Base-by-base conservation (phyloP, 2,329 filamentous ascomycete species). In the Calycina herbarum region DNA sequence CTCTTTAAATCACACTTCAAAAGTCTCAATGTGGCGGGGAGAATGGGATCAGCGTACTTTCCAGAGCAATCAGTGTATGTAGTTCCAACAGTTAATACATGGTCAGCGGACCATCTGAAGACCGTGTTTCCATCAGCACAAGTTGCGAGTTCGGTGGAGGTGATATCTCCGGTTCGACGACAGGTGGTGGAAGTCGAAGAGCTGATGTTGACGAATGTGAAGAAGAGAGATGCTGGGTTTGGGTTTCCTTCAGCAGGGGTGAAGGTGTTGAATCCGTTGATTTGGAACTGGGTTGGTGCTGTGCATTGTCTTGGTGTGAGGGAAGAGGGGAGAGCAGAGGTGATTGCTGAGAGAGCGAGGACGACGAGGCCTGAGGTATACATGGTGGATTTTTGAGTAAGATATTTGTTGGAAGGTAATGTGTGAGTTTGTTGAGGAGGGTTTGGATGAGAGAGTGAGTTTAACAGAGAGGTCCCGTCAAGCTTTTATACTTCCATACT, bases 231-330 rank as follows among this genome's bases (percentile, higher is more conserved):
- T 8, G 67, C 51, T 8, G 64, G 65, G 17, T 57, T 51, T 2
- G 59, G 33, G 29, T 71, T 72, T 4, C 38, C 57, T 13, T 17
- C 54, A 7, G 69, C 60, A 3, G 71, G 71, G 1, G 63, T 64
- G 60, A 71, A 72, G 29, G 66, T 67, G 4, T 57, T 60, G 67
- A 72, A 71, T 20, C 64, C 59, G 33, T 61, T 54, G 57, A 71
- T 66, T 54, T 66, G 68, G 64, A 71, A 72, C 20, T 48, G 29
- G 20, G 33, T 48, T 40, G 67, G 64, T 3, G 31, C n/a, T 11
- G 35, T 42, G 58, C 67, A 69, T 24, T 33, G 57, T 17, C 56
- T 29, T 40, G 59, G 5, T 31, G 38, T 48, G 15, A 27, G 33
- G 7, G 59, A 10, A 27, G 59, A 57, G 33, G 68, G 67, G 15